Conservation (phyloP, 345 rosid species). For the Leavenworthia alabamica region DNA sequence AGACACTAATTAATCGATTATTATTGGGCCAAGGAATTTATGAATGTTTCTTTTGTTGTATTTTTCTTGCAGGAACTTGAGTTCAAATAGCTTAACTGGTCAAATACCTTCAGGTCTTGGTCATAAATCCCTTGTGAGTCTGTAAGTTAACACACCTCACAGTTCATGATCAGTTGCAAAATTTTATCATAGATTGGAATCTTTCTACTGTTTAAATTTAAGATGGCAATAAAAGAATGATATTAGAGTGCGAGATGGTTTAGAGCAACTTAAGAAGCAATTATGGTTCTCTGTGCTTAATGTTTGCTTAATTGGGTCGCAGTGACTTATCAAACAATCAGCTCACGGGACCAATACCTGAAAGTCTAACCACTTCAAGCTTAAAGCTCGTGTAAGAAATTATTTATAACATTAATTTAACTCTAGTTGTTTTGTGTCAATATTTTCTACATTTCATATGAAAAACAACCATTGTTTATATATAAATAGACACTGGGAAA, state of each 20-base stretch:
- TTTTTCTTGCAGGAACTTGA: slow-evolving; percentile 60
- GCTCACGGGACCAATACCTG: slow-evolving; percentile 77
- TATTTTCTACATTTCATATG: background rate
- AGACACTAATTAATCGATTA: background rate
- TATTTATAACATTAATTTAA: background rate
- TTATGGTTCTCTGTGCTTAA: slow-evolving; percentile 9
- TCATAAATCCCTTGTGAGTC: slow-evolving; percentile 52
- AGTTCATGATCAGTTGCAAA: background rate
- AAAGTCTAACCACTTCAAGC: slow-evolving; percentile 59
- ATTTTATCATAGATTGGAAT: background rate
- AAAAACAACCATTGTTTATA: background rate
- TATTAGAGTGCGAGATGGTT: slow-evolving; percentile 1
- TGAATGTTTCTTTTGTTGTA: background rate
- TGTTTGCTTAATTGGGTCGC: slow-evolving; percentile 17
- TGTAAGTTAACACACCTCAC: slow-evolving; percentile 52
- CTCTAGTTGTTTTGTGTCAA: background rate
- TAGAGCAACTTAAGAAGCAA: background rate
- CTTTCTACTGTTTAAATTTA: background rate
- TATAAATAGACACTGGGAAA: background rate
- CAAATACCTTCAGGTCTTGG: slow-evolving; percentile 71
- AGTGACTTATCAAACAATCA: slow-evolving; percentile 89
- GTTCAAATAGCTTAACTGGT: slow-evolving; percentile 70
- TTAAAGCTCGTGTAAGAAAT: slow-evolving; percentile 64
- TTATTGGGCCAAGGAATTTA: background rate
- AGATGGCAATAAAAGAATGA: background rate